Evolutionary conservation across 2,329 filamentous ascomycete species (phyloP).

Genomic region (Calonectria pseudoreteaudii): DNA sequence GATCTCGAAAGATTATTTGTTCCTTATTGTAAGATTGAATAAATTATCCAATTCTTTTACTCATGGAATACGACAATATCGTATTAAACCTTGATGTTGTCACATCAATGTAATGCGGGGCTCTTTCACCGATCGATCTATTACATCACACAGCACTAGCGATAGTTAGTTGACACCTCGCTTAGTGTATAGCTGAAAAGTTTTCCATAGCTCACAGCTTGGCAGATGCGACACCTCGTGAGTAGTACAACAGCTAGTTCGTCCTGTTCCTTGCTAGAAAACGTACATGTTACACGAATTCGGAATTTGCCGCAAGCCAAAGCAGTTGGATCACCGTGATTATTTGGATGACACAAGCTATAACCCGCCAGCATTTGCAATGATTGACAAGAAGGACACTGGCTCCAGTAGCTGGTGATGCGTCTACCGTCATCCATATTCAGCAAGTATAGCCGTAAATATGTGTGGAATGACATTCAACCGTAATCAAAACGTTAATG

Average conservation of each 20-base stretch:
- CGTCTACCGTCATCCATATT: not conserved
- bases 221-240: accelerated
- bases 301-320: not conserved
- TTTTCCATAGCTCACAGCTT: not conserved
- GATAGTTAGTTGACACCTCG: not conserved
- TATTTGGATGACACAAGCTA: not conserved
- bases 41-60: not conserved
- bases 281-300: not conserved
- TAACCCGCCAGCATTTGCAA: not conserved
- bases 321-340: not conserved
- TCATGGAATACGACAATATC: not conserved
- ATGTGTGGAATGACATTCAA: not conserved
- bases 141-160: not conserved
- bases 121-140: not conserved
- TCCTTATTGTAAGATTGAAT: not conserved
- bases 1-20: not conserved
- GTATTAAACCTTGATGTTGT: not conserved
- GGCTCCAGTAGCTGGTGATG: not conserved
- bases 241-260: not conserved
- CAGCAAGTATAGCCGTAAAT: not conserved
- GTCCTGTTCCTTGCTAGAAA: not conserved
- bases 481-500: not conserved
- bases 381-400: not conserved
- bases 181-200: not conserved
- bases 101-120: not conserved